A percentile compares a stretch with the other conserved stretches of the same genome.
These are phyloP conservation scores for Umbilicaria muhlenbergii DNA, from an alignment of 495 filamentous ascomycete genomes.

Conservation along the genomic window DNA sequence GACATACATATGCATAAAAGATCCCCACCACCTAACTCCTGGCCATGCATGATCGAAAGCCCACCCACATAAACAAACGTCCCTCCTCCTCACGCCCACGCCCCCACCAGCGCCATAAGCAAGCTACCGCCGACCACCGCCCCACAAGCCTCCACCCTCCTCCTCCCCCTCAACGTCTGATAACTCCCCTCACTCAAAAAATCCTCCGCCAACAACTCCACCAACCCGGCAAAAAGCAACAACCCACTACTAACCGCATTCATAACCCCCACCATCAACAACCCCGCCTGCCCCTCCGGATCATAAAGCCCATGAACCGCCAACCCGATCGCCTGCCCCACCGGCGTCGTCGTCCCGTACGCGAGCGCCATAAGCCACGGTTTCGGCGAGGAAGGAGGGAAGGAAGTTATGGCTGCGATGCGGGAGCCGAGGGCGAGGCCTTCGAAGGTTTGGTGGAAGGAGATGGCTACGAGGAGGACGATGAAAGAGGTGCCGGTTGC, in stretches of 20 bases:
- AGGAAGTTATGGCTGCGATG: conserved; percentile 46
- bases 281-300: conserved; percentile 60
- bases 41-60: too few relatives aligned
- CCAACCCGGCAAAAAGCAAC: conserved; percentile 78
- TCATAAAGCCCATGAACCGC: conserved; percentile 72
- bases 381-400: conserved; percentile 31
- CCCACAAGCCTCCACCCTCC: conserved; percentile 57
- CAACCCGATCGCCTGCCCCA: conserved; percentile 82
- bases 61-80: too few relatives aligned
- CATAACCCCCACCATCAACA: conserved; percentile 84
- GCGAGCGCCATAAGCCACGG: conserved; percentile 95
- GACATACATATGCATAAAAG: too few relatives aligned
- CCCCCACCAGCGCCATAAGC: conserved; percentile 80
- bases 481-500: conserved; percentile 62
- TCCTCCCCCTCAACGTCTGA: conserved; percentile 47
- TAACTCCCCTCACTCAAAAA: conserved; percentile 86
- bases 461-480: conserved; percentile 67
- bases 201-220: conserved; percentile 85
- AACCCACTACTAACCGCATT: conserved; percentile 82
- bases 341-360: conserved; percentile 79
- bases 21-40: too few relatives aligned
- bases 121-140: conserved; percentile 62
- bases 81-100: conserved; percentile 47
- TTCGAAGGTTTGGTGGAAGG: conserved; percentile 76
- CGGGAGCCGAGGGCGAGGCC: conserved; percentile 61